phyloP scores from a whole-genome alignment of 73 alveolate species.

The Uronychia setigera region DNA sequence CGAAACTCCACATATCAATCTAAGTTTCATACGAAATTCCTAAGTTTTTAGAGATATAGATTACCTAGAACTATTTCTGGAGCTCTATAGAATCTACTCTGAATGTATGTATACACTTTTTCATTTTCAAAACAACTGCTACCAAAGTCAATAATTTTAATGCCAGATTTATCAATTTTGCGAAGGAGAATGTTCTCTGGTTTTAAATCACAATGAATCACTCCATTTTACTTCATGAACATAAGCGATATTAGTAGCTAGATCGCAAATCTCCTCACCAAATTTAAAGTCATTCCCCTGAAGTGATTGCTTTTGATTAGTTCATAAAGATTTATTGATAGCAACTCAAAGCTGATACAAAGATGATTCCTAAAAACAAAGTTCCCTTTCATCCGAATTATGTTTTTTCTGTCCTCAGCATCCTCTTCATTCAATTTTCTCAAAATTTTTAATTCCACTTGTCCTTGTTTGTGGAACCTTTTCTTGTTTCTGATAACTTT shows the following conservation, averaged over 20 bases:
- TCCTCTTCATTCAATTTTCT: conserved; percentile 37
- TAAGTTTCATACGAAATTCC: not conserved
- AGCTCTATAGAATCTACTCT: conserved; percentile 35
- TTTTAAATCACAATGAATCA: conserved; percentile 15
- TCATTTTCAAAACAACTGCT: conserved; percentile 7
- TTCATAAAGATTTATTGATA: conserved; percentile 63
- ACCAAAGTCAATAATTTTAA: conserved; percentile 36
- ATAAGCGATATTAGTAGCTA: conserved; percentile 46
- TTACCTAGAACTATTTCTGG: conserved; percentile 30
- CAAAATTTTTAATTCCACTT: conserved; percentile 46
- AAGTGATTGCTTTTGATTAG: conserved; percentile 56
- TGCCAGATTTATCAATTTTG: conserved; percentile 42
- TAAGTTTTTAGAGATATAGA: conserved; percentile 5
- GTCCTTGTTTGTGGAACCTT: conserved; percentile 48
- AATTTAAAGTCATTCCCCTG: conserved; percentile 67
- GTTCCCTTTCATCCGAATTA: conserved; percentile 35
- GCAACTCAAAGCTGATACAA: conserved; percentile 62
- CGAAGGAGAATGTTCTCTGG: conserved; percentile 28
- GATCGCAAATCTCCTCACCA: conserved; percentile 57
- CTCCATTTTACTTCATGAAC: not conserved
- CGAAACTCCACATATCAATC: not conserved
- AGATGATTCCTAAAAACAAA: conserved; percentile 60
- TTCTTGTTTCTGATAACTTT: conserved; percentile 57
- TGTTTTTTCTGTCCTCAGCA: conserved; percentile 53
- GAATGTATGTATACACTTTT: conserved; percentile 14